These are phyloP conservation scores for Solanum dulcamara DNA, from an alignment of 257 asterid genomes.

Conservation along the genomic window DNA sequence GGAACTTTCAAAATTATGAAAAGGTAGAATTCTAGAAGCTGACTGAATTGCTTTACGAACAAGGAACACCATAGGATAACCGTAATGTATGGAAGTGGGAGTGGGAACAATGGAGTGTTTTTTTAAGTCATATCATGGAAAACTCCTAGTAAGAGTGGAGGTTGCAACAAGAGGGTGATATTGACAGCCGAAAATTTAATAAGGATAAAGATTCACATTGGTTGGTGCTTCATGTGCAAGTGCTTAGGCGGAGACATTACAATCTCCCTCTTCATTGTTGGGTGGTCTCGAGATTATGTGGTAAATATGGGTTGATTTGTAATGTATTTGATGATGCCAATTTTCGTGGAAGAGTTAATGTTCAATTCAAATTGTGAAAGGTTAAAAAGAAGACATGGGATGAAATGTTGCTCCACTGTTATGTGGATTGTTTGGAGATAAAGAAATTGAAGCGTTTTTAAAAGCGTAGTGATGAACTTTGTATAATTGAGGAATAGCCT, in stretches of 20 bases:
- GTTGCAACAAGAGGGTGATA: background rate
- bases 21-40: background rate
- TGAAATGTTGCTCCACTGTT: background rate
- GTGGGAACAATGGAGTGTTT: background rate
- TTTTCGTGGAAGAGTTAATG: background rate
- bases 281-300: background rate
- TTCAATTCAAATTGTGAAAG: background rate
- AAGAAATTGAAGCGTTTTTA: background rate
- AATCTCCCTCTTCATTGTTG: background rate
- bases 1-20: background rate
- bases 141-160: background rate
- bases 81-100: background rate
- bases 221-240: background rate
- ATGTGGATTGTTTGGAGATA: background rate
- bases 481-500: background rate
- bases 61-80: background rate
- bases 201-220: background rate
- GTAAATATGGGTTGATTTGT: background rate
- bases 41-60: background rate
- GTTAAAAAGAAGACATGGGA: background rate
- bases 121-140: background rate
- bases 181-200: background rate
- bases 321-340: background rate
- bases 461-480: background rate
- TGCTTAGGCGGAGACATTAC: background rate